Evolutionary conservation across 78 protist genomes (phyloP).

Genomic region (Dictyostelium intermedium): DNA sequence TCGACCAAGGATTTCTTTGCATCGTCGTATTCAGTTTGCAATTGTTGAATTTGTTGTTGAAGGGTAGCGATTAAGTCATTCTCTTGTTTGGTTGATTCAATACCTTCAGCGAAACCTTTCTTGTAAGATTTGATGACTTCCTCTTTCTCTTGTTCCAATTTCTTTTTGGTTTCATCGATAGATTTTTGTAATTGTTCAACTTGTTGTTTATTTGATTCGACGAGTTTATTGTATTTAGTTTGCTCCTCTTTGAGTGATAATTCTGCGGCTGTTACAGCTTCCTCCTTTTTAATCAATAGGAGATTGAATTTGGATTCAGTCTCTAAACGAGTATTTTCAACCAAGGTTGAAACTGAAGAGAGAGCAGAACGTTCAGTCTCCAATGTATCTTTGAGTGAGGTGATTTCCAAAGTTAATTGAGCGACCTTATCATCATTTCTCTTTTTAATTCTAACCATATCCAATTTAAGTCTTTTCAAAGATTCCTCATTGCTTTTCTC

Average conservation of each 20-base stretch:
- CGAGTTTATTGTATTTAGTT: not conserved
- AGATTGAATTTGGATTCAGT: constrained; percentile 46
- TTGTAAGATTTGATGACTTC: constrained; percentile 58
- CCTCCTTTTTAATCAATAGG: constrained; percentile 5
- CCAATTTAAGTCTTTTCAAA: constrained; percentile 39
- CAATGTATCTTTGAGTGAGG: constrained; percentile 38
- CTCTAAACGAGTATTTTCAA: constrained; percentile 39
- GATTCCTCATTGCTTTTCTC: constrained; percentile 58
- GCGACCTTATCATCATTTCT: constrained; percentile 57
- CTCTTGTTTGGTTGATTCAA: not conserved
- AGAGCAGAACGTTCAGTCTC: constrained; percentile 53
- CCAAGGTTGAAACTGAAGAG: constrained; percentile 11
- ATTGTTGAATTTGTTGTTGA: constrained; percentile 9
- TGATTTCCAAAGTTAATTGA: constrained; percentile 44
- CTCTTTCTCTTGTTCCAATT: not conserved
- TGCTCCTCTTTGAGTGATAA: not conserved
- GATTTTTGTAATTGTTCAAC: not conserved
- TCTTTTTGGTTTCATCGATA: not conserved
- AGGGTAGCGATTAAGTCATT: not conserved
- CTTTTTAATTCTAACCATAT: constrained; percentile 53
- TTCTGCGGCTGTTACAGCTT: not conserved
- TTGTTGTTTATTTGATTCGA: not conserved
- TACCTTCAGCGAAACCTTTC: constrained; percentile 61
- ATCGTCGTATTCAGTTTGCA: not conserved
- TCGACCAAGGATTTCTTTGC: not conserved